phyloP scores from a whole-genome alignment of 352 stramenopile genomes.

The Phytophthora rubi region DNA sequence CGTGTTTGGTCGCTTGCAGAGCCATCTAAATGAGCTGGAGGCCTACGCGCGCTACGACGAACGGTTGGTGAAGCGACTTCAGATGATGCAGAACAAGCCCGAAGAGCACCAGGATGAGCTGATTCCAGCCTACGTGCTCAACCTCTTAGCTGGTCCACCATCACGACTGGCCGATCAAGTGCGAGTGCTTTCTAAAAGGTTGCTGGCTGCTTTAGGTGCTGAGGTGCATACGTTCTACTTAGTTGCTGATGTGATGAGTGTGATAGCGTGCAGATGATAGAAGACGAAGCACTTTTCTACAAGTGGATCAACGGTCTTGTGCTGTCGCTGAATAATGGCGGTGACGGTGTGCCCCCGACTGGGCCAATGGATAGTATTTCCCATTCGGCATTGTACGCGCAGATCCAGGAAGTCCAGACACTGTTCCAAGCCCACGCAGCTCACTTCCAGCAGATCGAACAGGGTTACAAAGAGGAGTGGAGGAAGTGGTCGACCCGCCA shows the following conservation, averaged over 20 bases:
- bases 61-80: constrained; percentile 47
- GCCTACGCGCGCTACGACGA: constrained; percentile 44
- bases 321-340: constrained; percentile 18
- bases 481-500: constrained; percentile 50
- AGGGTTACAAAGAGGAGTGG: constrained; percentile 43
- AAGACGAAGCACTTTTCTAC: constrained; percentile 71
- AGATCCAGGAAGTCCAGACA: constrained; percentile 38
- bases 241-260: neutral
- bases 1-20: constrained; percentile 48
- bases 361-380: neutral
- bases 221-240: neutral
- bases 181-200: constrained; percentile 50
- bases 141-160: constrained; percentile 44
- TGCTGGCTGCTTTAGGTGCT: neutral
- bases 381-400: constrained; percentile 19
- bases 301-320: constrained; percentile 76
- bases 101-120: constrained; percentile 29
- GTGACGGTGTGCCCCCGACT: neutral
- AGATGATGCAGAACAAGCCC: constrained; percentile 37
- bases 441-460: constrained; percentile 39
- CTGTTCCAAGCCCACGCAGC: constrained; percentile 37
- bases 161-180: constrained; percentile 48
- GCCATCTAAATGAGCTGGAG: constrained; percentile 46
- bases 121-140: constrained; percentile 51
- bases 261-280: constrained; percentile 60